These are phyloP conservation scores for Trichopus zeylanicus DNA, from an alignment of 116 monocot species.

Conservation along the genomic window DNA sequence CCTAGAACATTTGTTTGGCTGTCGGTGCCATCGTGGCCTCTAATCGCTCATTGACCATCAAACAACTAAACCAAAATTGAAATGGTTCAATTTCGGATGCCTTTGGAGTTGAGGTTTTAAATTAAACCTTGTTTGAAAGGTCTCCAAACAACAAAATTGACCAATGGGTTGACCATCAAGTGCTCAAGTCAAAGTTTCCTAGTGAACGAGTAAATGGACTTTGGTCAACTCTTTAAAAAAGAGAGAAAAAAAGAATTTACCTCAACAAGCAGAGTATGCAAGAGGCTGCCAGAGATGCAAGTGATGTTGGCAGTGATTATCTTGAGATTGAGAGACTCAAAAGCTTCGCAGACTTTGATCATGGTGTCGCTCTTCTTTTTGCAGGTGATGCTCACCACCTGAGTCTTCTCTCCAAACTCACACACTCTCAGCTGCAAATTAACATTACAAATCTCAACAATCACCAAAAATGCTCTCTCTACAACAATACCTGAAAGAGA, in stretches of 20 bases:
- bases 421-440: conserved; percentile 53
- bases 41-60: too few species aligned
- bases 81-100: too few species aligned
- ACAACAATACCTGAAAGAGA: too few species aligned
- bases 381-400: conserved; percentile 51
- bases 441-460: not conserved
- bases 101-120: too few species aligned
- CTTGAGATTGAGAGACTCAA: conserved; percentile 55
- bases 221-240: not conserved
- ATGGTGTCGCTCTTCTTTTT: conserved; percentile 46
- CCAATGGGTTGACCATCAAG: too few species aligned
- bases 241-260: conserved; percentile 7
- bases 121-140: too few species aligned
- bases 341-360: conserved; percentile 37
- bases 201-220: not conserved
- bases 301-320: conserved; percentile 62
- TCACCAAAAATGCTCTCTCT: not conserved
- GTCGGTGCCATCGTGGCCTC: too few species aligned
- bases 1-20: too few species aligned
- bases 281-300: conserved; percentile 41
- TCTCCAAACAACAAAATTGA: too few species aligned
- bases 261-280: conserved; percentile 70
- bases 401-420: conserved; percentile 27
- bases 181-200: too few species aligned
- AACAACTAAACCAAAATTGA: too few species aligned